These are phyloP conservation scores for Tephrocybe sp. DNA, from an alignment of 768 basidiomycete genomes.

Conservation along the genomic window DNA sequence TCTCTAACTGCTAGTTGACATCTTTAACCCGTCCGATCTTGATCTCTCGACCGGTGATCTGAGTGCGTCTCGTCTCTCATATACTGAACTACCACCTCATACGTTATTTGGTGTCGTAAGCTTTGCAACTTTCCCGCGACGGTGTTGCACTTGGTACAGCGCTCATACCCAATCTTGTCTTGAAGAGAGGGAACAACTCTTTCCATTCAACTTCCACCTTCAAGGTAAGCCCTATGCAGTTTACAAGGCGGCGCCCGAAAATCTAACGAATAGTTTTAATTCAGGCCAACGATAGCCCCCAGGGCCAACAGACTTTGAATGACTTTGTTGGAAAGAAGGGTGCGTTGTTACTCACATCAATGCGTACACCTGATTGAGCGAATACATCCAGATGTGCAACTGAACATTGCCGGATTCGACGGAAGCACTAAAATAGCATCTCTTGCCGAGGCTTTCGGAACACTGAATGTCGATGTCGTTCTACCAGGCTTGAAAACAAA, in stretches of 20 bases:
- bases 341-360: conserved; percentile 14
- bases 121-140: conserved; percentile 52
- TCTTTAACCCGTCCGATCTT: conserved; percentile 68
- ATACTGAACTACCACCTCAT: not conserved
- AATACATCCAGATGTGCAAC: conserved; percentile 44
- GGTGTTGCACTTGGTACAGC: conserved; percentile 56
- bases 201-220: conserved; percentile 50
- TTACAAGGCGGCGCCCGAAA: no score
- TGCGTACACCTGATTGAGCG: not conserved
- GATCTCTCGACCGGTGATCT: conserved; percentile 61
- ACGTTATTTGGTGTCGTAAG: conserved; percentile 25
- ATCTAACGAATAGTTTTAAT: not conserved
- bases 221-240: conserved; percentile 28
- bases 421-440: conserved; percentile 60
- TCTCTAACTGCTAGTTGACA: no score
- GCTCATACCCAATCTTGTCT: conserved; percentile 55
- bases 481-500: conserved; percentile 60
- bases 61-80: conserved; percentile 34
- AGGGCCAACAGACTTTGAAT: conserved; percentile 60
- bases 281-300: conserved; percentile 58
- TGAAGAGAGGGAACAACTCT: conserved; percentile 60
- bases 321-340: conserved; percentile 66
- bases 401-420: conserved; percentile 56
- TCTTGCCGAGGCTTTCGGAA: conserved; percentile 57
- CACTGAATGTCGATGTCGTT: conserved; percentile 50